These are phyloP conservation scores for Gossypium aridum DNA, from an alignment of 441 rosid genomes.

Conservation along the genomic window DNA sequence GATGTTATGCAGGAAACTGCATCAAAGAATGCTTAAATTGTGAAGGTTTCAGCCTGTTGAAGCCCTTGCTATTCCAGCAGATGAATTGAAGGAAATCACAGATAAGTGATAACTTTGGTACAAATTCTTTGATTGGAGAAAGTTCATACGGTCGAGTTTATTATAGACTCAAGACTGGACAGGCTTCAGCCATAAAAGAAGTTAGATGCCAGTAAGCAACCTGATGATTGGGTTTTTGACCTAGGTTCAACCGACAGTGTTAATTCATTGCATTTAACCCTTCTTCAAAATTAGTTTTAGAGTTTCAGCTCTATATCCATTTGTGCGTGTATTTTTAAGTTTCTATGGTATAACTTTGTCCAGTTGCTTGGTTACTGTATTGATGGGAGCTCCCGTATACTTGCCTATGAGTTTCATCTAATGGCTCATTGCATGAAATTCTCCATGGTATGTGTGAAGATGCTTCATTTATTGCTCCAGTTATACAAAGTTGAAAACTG, in stretches of 20 bases:
- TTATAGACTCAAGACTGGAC: conserved; percentile 40
- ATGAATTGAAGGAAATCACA: conserved; percentile 60
- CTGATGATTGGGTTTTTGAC: conserved; percentile 68
- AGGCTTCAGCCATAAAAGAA: conserved; percentile 55
- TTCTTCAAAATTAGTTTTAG: background rate
- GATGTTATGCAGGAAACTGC: conserved; percentile 53
- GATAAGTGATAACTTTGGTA: conserved; percentile 55
- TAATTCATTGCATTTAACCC: background rate
- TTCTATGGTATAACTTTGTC: conserved; percentile 72
- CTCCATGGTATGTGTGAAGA: conserved; percentile 43
- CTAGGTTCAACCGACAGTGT: conserved; percentile 35
- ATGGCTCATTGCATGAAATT: conserved; percentile 71
- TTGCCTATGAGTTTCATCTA: conserved; percentile 59
- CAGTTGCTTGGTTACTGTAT: conserved; percentile 65
- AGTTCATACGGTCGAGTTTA: conserved; percentile 71
- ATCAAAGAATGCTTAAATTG: conserved; percentile 53
- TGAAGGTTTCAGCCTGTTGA: conserved; percentile 79
- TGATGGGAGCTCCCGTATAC: conserved; percentile 55
- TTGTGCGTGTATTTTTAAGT: conserved; percentile 31
- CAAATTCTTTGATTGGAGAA: conserved; percentile 61
- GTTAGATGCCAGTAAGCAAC: conserved; percentile 64
- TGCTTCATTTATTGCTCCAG: conserved; percentile 2
- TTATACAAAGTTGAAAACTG: background rate
- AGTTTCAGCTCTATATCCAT: conserved; percentile 8
- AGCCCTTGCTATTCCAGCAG: conserved; percentile 57